These are phyloP conservation scores for Penicillium expansum DNA, from an alignment of 2,329 filamentous ascomycete species.

Conservation along the genomic window DNA sequence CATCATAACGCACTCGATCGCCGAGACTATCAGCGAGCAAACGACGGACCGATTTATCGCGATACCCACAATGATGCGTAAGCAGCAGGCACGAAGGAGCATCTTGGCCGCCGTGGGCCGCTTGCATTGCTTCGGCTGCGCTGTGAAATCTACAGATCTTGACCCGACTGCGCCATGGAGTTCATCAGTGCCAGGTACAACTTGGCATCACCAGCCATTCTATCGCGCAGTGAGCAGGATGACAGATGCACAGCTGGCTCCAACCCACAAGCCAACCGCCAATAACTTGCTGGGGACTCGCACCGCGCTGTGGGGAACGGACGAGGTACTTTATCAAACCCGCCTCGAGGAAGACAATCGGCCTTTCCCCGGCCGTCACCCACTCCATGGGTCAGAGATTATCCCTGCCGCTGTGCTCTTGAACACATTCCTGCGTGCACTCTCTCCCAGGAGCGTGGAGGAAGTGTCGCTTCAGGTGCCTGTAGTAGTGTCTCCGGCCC, in stretches of 20 bases:
- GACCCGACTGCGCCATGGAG: neutral
- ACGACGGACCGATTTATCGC: neutral
- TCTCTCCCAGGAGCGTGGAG: neutral
- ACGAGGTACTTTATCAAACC: neutral
- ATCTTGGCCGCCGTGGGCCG: neutral
- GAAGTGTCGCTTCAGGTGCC: neutral
- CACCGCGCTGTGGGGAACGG: neutral
- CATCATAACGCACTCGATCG: neutral
- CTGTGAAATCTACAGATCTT: neutral
- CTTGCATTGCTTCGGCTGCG: neutral
- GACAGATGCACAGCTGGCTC: neutral
- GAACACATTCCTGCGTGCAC: neutral
- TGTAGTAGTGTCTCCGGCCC: neutral
- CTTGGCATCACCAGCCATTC: neutral
- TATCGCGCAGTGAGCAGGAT: neutral
- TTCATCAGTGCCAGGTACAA: neutral
- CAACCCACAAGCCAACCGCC: neutral
- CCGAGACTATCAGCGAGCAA: neutral
- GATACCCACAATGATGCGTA: neutral
- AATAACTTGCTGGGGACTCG: neutral
- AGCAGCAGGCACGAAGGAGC: neutral
- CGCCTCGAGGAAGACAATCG: neutral
- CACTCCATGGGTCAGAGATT: neutral
- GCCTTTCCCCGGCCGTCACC: neutral
- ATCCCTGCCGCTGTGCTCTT: neutral